Percentiles rank a stretch among this genome's conserved stretches.
These are phyloP conservation scores for Fonsecaea pedrosoi DNA, from an alignment of 2,329 filamentous ascomycete species.

Conservation along the genomic window DNA sequence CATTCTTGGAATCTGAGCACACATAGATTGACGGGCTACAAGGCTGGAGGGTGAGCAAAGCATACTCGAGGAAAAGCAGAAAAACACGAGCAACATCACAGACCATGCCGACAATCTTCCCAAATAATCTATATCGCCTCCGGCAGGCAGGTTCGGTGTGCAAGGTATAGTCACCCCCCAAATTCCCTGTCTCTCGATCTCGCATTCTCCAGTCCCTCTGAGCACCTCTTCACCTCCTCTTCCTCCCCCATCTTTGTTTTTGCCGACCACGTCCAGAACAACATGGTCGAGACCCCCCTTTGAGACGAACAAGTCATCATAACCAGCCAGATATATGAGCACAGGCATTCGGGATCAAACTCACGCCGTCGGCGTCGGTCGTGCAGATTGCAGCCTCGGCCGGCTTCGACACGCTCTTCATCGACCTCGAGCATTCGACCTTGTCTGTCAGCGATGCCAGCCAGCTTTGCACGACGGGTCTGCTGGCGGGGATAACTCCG, in stretches of 20 bases:
- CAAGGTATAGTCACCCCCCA: constrained; percentile 8
- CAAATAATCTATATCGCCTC: constrained; percentile 20
- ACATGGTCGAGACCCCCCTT: background rate
- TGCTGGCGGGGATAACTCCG: constrained; percentile 39
- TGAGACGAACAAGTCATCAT: background rate
- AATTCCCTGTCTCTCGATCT: background rate
- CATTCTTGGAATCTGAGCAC: too few relatives aligned
- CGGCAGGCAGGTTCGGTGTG: constrained; percentile 13
- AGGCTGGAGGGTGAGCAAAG: too few relatives aligned
- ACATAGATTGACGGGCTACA: too few relatives aligned
- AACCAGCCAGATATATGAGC: background rate
- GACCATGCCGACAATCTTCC: constrained; percentile 18
- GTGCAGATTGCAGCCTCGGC: constrained; percentile 46
- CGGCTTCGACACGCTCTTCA: constrained; percentile 49
- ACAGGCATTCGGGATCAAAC: constrained; percentile 42
- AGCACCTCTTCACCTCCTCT: too few relatives aligned
- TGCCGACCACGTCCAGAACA: background rate
- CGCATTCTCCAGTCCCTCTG: too few relatives aligned
- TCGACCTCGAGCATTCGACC: constrained; percentile 50
- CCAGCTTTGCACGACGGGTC: constrained; percentile 42
- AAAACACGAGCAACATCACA: background rate
- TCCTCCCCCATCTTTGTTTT: background rate
- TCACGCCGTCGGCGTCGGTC: constrained; percentile 42
- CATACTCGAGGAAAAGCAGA: background rate
- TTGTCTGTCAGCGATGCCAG: constrained; percentile 45